phyloP scores from a whole-genome alignment of 108 stramenopile genomes.

The Cyclostephanos invisitatus region DNA sequence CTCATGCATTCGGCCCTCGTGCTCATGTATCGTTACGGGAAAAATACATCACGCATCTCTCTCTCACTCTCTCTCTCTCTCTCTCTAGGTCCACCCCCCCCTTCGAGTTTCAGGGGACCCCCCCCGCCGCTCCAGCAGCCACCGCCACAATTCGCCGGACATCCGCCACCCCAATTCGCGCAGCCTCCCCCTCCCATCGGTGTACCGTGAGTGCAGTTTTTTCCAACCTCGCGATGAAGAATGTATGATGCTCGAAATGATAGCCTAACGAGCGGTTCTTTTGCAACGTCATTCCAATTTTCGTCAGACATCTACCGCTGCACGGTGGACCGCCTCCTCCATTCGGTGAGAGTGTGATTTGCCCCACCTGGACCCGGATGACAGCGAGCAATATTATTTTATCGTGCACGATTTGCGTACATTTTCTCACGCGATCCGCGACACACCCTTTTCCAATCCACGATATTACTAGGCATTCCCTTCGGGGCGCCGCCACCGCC shows the following conservation, averaged over 20 bases:
- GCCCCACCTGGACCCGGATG: no score
- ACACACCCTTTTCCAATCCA: no score
- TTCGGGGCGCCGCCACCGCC: constrained; percentile 20
- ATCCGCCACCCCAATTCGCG: constrained; percentile 21
- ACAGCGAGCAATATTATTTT: no score
- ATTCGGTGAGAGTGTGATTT: constrained; percentile 1
- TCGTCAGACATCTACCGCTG: background rate
- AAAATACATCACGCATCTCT: no score
- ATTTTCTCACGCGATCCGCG: no score
- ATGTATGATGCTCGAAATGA: background rate
- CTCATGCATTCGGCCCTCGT: background rate
- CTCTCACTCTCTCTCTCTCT: no score
- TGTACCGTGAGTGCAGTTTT: constrained; percentile 3
- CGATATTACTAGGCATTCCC: background rate
- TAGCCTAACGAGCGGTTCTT: background rate
- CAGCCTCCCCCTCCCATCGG: constrained; percentile 19
- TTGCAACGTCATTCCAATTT: background rate
- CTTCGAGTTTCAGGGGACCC: constrained; percentile 25
- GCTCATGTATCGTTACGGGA: background rate
- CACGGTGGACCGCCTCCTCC: constrained; percentile 2
- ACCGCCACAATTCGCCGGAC: constrained; percentile 35
- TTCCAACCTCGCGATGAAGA: background rate
- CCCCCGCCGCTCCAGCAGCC: constrained; percentile 37
- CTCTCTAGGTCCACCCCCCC: background rate
- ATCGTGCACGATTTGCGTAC: no score